Evolutionary conservation across 495 filamentous ascomycete genomes (phyloP).

Genomic region (Choiromyces venosus): DNA sequence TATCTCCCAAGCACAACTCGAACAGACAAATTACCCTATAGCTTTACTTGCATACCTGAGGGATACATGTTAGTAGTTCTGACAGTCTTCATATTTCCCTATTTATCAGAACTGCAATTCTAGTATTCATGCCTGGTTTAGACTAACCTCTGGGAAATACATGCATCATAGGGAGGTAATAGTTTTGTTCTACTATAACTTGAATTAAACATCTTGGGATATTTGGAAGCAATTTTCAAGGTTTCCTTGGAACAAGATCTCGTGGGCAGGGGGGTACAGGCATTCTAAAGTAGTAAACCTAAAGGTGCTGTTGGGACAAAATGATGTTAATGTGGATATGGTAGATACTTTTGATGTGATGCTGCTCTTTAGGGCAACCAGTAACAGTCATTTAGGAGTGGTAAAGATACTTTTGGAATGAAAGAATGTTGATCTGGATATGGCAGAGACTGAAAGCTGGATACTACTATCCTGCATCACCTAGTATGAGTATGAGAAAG

Average conservation of each 20-base stretch:
- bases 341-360: too few species aligned
- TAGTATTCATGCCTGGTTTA: slow-evolving; percentile 50
- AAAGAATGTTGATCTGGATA: too few species aligned
- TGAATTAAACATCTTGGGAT: slow-evolving; percentile 49
- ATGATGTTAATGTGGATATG: too few species aligned
- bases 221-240: slow-evolving; percentile 49
- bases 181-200: slow-evolving; percentile 63
- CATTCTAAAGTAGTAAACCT: too few species aligned
- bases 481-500: too few species aligned
- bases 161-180: slow-evolving; percentile 49
- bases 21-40: slow-evolving; percentile 57
- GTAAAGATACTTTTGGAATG: too few species aligned
- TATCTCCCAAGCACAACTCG: slow-evolving; percentile 57
- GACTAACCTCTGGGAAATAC: slow-evolving; percentile 15
- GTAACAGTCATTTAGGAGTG: too few species aligned
- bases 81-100: slow-evolving; percentile 60
- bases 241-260: slow-evolving; percentile 51
- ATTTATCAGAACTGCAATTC: slow-evolving; percentile 63
- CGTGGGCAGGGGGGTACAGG: too few species aligned
- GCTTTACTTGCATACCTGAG: slow-evolving; percentile 46
- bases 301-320: too few species aligned
- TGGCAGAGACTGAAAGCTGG: too few species aligned
- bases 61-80: slow-evolving; percentile 51
- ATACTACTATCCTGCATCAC: too few species aligned
- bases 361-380: too few species aligned